Base-by-base conservation (phyloP, 2,329 filamentous ascomycete species). In the Xylaria sp. region DNA sequence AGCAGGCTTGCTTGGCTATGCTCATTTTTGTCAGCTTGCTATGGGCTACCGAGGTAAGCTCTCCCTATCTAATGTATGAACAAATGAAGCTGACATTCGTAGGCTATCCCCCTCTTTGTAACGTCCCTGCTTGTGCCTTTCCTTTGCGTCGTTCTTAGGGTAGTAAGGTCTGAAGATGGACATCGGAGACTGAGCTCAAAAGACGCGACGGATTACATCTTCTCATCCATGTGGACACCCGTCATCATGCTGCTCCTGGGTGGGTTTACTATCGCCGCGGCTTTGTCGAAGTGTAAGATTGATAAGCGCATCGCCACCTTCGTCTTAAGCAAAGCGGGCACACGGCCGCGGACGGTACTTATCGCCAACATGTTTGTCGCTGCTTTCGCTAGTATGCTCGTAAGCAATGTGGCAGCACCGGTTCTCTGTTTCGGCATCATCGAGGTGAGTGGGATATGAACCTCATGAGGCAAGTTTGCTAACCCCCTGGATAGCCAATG, bases 311-410 rank as follows among this genome's bases (percentile, higher is more conserved):
- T 99, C 80, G 95, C 95, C 1, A 97, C 94, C 1, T 92, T 98
- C 72, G 92, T 99, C 28, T 84, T 99, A 35, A 97, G 93, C 81
- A 98, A 97, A 80, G 95, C 95, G 8, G 95, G 95, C 6, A 97
- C 95, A 3, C 90, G 89, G 71, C 95, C 95, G 9, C 85, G 89
- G 58, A 94, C 92, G 2, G 95, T 99, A 3, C 83, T 99, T 4
- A 79, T 99, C n/a, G 95, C 94, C 57, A 97, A 94, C 79, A 99
- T 99, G 95, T 94, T 97, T 71, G 95, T 99, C 43, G 94, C 94
- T 58, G 96, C 95, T 73, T 96, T 99, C 76, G 90, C 96, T 8
- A 97, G 93, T 71, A 99, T 99, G 95, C 92, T 96, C 83, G 98
- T 99, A 73, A 97, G 93, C 79, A 99, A 99, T 70, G 96, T 99